These are phyloP conservation scores for Arachnomyces sp. DNA, from an alignment of 2,329 filamentous ascomycete species.

Conservation along the genomic window DNA sequence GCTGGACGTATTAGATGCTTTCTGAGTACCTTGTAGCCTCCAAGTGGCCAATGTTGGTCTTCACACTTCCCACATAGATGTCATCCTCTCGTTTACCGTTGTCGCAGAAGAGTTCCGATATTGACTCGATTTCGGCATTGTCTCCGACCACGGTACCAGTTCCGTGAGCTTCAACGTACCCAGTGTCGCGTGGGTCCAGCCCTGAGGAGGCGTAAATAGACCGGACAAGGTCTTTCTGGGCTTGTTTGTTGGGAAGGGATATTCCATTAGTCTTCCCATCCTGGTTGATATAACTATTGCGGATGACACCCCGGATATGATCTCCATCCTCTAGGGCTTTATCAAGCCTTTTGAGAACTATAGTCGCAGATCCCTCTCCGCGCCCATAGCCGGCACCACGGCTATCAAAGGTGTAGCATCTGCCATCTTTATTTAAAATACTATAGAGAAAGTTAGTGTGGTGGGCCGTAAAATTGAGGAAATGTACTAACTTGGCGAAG, in stretches of 20 bases:
- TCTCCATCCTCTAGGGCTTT: background rate
- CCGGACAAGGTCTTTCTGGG: slow-evolving; percentile 25
- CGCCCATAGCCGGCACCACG: too few species aligned
- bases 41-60: slow-evolving; percentile 37
- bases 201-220: slow-evolving; percentile 22
- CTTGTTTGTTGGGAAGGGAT: slow-evolving; percentile 26
- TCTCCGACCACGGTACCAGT: slow-evolving; percentile 23
- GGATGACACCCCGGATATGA: too few species aligned
- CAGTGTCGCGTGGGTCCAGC: slow-evolving; percentile 21
- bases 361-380: too few species aligned
- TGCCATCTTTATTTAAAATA: too few species aligned
- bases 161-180: slow-evolving; percentile 25
- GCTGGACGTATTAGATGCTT: too few species aligned
- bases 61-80: slow-evolving; percentile 20
- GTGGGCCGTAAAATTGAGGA: too few species aligned
- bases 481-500: too few species aligned
- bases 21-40: too few species aligned
- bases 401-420: too few species aligned
- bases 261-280: slow-evolving; percentile 27
- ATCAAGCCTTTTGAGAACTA: too few species aligned
- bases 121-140: slow-evolving; percentile 23
- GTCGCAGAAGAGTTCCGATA: slow-evolving; percentile 20
- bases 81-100: slow-evolving; percentile 21
- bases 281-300: too few species aligned
- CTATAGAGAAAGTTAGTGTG: too few species aligned